phyloP scores from a whole-genome alignment of 305 asterid species.

The Plantago coronopus region DNA sequence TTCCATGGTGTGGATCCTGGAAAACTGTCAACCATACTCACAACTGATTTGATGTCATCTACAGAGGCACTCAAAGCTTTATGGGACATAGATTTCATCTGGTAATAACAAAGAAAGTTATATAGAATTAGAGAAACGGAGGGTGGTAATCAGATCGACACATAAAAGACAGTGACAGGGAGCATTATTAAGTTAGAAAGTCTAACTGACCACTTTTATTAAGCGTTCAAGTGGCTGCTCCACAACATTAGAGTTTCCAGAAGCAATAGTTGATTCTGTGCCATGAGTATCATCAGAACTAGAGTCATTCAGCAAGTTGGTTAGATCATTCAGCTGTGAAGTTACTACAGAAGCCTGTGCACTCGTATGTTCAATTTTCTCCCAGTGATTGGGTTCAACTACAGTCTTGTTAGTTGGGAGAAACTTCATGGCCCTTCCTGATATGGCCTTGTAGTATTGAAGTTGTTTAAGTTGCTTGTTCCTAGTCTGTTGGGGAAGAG shows the following conservation, averaged over 20 bases:
- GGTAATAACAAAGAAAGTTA: constrained; percentile 28
- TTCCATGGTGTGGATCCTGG: constrained; percentile 99
- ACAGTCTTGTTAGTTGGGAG: too few species aligned
- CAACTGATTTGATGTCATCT: constrained; percentile 83
- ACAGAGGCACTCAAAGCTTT: constrained; percentile 73
- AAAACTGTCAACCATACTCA: constrained; percentile 89
- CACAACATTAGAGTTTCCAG: constrained; percentile 53
- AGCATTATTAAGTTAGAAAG: constrained; percentile 5
- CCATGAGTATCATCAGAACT: constrained; percentile 69
- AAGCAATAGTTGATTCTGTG: constrained; percentile 48
- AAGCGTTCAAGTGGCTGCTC: constrained; percentile 89
- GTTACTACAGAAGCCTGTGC: neutral
- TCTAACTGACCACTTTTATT: constrained; percentile 60
- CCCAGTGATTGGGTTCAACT: too few species aligned
- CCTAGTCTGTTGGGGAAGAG: neutral
- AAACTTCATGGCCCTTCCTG: too few species aligned
- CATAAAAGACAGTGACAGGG: neutral
- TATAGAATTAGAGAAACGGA: neutral
- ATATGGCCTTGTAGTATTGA: too few species aligned
- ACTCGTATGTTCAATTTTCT: neutral
- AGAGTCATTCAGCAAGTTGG: neutral
- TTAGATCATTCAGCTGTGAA: neutral
- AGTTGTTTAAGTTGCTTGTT: neutral
- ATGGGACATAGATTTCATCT: constrained; percentile 74
- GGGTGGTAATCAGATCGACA: neutral